Percentiles rank a stretch among this genome's conserved stretches.
phyloP scores from a whole-genome alignment of 2,329 filamentous ascomycete genomes.

The Sphaerulina musiva region DNA sequence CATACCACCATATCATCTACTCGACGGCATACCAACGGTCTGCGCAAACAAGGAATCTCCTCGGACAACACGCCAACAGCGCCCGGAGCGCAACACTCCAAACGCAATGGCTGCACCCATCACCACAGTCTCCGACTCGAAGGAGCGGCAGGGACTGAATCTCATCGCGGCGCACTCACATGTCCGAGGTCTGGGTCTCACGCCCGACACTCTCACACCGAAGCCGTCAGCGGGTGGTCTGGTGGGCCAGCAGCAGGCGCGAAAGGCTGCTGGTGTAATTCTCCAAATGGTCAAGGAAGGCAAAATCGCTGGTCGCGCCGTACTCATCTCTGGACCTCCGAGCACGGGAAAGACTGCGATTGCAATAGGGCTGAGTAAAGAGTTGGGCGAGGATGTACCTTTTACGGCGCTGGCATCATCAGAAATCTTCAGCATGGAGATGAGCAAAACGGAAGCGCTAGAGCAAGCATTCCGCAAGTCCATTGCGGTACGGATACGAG shows the following conservation, averaged over 20 bases:
- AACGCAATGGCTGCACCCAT: constrained; percentile 41
- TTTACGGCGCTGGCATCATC: constrained; percentile 94
- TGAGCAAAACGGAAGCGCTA: constrained; percentile 97
- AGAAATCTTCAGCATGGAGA: constrained; percentile 97
- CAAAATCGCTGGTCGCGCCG: constrained; percentile 92
- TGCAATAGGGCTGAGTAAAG: constrained; percentile 98
- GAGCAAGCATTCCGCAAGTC: constrained; percentile 99
- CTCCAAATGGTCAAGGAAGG: constrained; percentile 98
- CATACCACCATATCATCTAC: too few relatives aligned
- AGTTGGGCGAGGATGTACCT: constrained; percentile 80
- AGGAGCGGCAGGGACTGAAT: constrained; percentile 92
- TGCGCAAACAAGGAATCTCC: too few relatives aligned
- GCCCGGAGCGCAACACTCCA: constrained; percentile 3
- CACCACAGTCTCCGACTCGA: constrained; percentile 84
- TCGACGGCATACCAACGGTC: too few relatives aligned
- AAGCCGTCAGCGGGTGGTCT: constrained; percentile 81
- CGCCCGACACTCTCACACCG: constrained; percentile 83
- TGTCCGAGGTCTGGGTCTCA: constrained; percentile 90
- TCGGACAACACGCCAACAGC: neutral
- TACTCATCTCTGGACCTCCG: constrained; percentile 89
- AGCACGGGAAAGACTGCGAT: constrained; percentile 98
- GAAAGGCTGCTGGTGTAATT: constrained; percentile 92
- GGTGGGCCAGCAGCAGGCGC: constrained; percentile 91
- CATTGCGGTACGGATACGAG: constrained; percentile 95
- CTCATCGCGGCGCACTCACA: constrained; percentile 98